Base-by-base conservation (phyloP, 352 stramenopile genomes). In the Globisporangium emineosum region DNA sequence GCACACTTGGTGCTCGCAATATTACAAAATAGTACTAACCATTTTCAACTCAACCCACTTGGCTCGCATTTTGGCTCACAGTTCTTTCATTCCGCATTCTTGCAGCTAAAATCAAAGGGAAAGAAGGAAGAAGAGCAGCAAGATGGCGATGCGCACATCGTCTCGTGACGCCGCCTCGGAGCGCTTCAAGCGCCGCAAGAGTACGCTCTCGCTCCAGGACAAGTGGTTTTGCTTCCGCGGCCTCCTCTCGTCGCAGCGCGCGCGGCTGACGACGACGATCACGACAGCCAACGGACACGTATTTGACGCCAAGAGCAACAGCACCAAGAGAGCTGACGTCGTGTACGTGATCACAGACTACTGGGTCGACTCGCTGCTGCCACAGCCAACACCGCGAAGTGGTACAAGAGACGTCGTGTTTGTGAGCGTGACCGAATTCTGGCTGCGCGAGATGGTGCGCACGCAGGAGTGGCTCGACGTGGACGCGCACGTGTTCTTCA, bases 311-410 rank as follows among this genome's bases (percentile, higher is more conserved):
- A 52, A 17, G 10, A 32, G 50, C 42, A 30, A 37, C 49, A 55
- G 0, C 25, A 47, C 2, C 10, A 25, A 49, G 13, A 21, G n/a
- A 23, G 37, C 15, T 33, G 35, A 10, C 15, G 30, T 45, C 19
- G 60, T 89, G 35, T 77, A 78, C 47, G 70, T 85, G 52, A 37
- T 89, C 30, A 86, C 73, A 2, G 75, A 76, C 65, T 88, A 81
- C 67, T 86, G 81, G 81, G 67, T 71, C 15, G 74, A 85, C 29
- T 62, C 57, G 12, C 25, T 67, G 17, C 54, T 37, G 23, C n/a
- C 23, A 21, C 54, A 6, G 3, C 19, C 25, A 2, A 29, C 30
- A 4, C 32, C 29, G n/a, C 55, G 42, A 3, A 30, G 17, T 40
- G 52, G 30, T 45, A 33, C 23, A 29, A 15, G 33, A 23, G 23